These are phyloP conservation scores for Ustilago bromivora DNA, from an alignment of 1,284 basidiomycete species.

Conservation along the genomic window DNA sequence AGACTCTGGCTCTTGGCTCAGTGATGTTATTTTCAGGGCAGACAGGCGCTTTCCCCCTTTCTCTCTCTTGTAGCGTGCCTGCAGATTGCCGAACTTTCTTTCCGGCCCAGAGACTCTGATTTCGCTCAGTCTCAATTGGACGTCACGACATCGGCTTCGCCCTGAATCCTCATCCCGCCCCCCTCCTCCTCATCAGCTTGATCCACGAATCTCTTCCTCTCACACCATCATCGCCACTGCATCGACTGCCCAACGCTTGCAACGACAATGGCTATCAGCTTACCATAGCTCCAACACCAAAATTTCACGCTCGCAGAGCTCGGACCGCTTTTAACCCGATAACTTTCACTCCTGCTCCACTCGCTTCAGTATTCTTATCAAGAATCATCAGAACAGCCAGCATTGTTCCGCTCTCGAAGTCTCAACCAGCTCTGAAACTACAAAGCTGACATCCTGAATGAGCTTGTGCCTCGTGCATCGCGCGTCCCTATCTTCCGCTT, in stretches of 20 bases:
- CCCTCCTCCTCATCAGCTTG: neutral
- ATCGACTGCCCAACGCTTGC: neutral
- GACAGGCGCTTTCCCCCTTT: no score
- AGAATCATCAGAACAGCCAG: neutral
- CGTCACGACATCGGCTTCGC: conserved; percentile 1
- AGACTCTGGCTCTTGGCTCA: neutral
- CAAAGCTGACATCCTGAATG: neutral
- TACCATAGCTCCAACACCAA: conserved; percentile 1
- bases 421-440: neutral
- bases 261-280: neutral
- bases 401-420: neutral
- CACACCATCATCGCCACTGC: neutral
- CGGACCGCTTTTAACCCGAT: neutral
- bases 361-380: neutral
- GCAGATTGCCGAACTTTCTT: conserved; percentile 21
- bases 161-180: neutral
- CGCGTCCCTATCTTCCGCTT: conserved; percentile 1
- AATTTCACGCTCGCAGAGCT: conserved; percentile 7
- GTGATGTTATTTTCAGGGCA: neutral
- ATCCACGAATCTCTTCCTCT: neutral
- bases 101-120: conserved; percentile 6
- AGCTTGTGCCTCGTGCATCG: neutral
- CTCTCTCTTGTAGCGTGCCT: conserved; percentile 5
- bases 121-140: neutral
- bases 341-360: neutral